Percentiles rank a stretch among this genome's conserved stretches.
phyloP scores from a whole-genome alignment of 257 asterid species.

The Jasminum sambac region DNA sequence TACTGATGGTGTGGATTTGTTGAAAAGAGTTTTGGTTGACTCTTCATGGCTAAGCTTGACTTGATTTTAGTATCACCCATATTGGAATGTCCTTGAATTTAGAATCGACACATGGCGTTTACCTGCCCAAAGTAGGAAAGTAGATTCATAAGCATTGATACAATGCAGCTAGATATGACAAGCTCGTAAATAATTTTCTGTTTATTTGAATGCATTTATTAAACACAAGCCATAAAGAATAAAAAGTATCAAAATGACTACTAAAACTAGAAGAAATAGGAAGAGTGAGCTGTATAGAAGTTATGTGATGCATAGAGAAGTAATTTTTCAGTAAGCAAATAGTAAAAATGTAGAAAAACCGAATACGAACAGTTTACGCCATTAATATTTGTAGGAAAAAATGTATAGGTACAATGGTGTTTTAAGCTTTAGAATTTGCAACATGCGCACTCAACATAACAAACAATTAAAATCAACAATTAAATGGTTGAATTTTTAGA shows the following conservation, averaged over 20 bases:
- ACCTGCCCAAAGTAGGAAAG: conserved; percentile 45
- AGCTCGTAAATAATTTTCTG: background rate
- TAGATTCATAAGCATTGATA: background rate
- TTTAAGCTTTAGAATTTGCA: background rate
- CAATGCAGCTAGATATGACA: background rate
- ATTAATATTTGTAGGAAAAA: conserved; percentile 11
- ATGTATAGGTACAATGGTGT: background rate
- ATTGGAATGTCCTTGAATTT: conserved; percentile 61
- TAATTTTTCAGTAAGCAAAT: conserved; percentile 15
- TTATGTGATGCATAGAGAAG: background rate
- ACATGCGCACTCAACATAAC: background rate
- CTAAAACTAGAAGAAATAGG: conserved; percentile 1
- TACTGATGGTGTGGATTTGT: no score
- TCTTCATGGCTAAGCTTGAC: no score
- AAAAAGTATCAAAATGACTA: background rate
- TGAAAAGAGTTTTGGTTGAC: no score
- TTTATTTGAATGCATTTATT: background rate
- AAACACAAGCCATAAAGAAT: conserved; percentile 15
- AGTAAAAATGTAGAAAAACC: background rate
- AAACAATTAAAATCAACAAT: background rate
- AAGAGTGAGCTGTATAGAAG: conserved; percentile 4
- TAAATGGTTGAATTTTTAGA: background rate
- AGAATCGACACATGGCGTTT: conserved; percentile 56
- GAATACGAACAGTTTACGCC: background rate
- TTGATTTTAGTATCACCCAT: no score